These are phyloP conservation scores for Penicillium sp. DNA, from an alignment of 2,329 filamentous ascomycete species.

Conservation along the genomic window DNA sequence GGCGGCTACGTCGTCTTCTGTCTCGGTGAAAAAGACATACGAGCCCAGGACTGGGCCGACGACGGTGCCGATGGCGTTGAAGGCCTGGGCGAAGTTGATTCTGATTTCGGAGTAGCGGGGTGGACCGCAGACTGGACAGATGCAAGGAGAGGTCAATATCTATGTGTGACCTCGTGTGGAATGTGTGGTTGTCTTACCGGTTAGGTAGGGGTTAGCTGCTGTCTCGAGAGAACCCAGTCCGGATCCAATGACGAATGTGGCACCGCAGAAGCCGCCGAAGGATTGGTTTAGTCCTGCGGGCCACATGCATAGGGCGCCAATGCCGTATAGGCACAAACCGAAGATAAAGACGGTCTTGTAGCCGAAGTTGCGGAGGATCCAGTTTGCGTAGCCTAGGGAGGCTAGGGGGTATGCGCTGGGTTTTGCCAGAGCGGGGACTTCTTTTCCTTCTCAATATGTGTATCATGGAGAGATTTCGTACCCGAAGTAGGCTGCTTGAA, in stretches of 20 bases:
- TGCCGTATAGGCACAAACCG: conserved; percentile 66
- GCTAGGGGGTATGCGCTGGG: conserved; percentile 52
- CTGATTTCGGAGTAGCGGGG: conserved; percentile 71
- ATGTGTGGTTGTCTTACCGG: conserved; percentile 37
- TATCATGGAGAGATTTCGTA: conserved; percentile 26
- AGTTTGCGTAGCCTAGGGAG: conserved; percentile 52
- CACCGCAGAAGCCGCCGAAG: conserved; percentile 71
- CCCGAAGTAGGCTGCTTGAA: conserved; percentile 65
- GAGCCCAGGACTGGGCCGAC: conserved; percentile 70
- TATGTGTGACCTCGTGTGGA: background rate
- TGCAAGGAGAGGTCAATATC: background rate
- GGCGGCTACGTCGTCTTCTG: conserved; percentile 55
- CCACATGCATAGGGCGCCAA: conserved; percentile 80
- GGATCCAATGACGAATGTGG: conserved; percentile 69
- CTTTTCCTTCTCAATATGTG: background rate
- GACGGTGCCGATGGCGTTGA: conserved; percentile 73
- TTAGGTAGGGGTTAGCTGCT: conserved; percentile 73
- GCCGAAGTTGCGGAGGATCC: conserved; percentile 68
- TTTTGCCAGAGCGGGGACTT: background rate
- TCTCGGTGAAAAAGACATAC: conserved; percentile 67
- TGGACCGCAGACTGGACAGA: conserved; percentile 64
- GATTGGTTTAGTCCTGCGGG: conserved; percentile 70
- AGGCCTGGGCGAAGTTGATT: conserved; percentile 73
- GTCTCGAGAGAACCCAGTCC: conserved; percentile 73
- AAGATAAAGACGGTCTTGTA: conserved; percentile 79